phyloP scores from a whole-genome alignment of 331 rosid species.

The Pyrus hybrid region DNA sequence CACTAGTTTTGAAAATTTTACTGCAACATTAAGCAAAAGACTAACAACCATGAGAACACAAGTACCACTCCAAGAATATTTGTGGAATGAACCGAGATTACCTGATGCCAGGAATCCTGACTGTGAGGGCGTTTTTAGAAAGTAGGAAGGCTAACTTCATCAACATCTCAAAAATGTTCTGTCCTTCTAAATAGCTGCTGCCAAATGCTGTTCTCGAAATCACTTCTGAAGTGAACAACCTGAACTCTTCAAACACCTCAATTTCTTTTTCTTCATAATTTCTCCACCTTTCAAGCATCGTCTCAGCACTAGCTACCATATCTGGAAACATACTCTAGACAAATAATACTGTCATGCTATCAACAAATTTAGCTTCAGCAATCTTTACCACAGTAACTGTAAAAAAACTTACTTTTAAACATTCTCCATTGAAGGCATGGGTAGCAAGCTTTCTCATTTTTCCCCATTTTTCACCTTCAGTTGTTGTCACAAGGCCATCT shows the following conservation, averaged over 20 bases:
- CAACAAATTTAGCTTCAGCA: neutral
- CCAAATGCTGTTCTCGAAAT: too few relatives aligned
- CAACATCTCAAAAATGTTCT: too few relatives aligned
- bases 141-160: neutral
- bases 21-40: neutral
- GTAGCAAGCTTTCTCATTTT: neutral
- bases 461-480: neutral
- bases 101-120: slow-evolving; percentile 14
- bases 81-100: neutral
- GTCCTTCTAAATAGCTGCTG: too few relatives aligned
- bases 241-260: too few relatives aligned
- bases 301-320: neutral
- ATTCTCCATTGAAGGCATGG: neutral
- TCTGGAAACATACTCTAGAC: neutral
- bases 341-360: neutral
- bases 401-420: neutral
- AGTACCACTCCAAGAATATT: neutral
- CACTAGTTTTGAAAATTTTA: neutral
- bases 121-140: neutral
- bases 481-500: neutral
- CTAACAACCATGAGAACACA: neutral
- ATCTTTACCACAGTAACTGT: neutral
- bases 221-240: too few relatives aligned
- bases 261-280: too few relatives aligned
- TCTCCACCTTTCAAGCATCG: too few relatives aligned